Evolutionary conservation across 306 rosid species (phyloP).

Genomic region (Gastrolobium bilobum): DNA sequence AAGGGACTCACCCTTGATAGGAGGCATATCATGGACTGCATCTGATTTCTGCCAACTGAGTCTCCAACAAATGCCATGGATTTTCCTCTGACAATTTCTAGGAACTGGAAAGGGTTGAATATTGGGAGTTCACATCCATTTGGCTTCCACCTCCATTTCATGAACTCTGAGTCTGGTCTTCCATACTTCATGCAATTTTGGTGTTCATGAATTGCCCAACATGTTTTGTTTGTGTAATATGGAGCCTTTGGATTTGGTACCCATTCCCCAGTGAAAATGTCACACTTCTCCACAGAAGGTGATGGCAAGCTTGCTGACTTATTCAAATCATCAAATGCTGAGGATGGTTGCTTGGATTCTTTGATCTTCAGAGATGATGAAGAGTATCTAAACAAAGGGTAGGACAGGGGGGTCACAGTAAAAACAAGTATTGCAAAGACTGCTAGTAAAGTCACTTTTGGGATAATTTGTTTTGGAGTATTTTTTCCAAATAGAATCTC

Average conservation of each 20-base stretch:
- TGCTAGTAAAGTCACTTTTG: slow-evolving; percentile 61
- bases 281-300: slow-evolving; percentile 61
- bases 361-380: slow-evolving; percentile 43
- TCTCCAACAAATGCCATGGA: slow-evolving; percentile 95
- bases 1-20: slow-evolving; percentile 55
- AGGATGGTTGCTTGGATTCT: slow-evolving; percentile 32
- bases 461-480: slow-evolving; percentile 57
- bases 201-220: slow-evolving; percentile 93
- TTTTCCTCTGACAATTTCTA: slow-evolving; percentile 77
- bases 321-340: slow-evolving; percentile 52
- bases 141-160: slow-evolving; percentile 95
- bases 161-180: slow-evolving; percentile 76
- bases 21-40: slow-evolving; percentile 83
- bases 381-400: slow-evolving; percentile 58
- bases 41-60: slow-evolving; percentile 94
- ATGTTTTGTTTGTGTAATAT: slow-evolving; percentile 74
- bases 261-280: slow-evolving; percentile 88
- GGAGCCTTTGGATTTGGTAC: slow-evolving; percentile 83
- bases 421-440: slow-evolving; percentile 63
- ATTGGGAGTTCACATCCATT: slow-evolving; percentile 78
- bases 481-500: slow-evolving; percentile 65
- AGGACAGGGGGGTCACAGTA: slow-evolving; percentile 59
- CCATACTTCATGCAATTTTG: slow-evolving; percentile 94
- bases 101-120: slow-evolving; percentile 83
- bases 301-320: slow-evolving; percentile 50